Percentiles rank a stretch among this genome's conserved stretches.
Conservation (phyloP, 2,329 filamentous ascomycete genomes). For the Aspergillus pseudotamarii region DNA sequence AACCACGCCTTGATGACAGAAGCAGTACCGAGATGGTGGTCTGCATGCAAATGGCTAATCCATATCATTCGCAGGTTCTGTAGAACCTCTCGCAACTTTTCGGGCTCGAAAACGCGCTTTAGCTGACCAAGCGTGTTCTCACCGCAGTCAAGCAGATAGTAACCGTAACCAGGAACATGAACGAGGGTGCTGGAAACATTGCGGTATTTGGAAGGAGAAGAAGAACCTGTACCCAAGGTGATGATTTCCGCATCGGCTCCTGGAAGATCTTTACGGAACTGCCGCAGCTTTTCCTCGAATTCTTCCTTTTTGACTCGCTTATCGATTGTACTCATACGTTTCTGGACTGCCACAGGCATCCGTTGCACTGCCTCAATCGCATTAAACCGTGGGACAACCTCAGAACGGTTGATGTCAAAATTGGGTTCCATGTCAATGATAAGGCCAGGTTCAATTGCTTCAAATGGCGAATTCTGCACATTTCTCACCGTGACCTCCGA, state of each 20-base stretch:
- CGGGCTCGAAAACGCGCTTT: constrained; percentile 68
- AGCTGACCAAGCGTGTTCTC: constrained; percentile 92
- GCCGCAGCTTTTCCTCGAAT: constrained; percentile 40
- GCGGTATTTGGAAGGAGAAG: constrained; percentile 86
- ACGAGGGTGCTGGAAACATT: constrained; percentile 91
- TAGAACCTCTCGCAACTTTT: constrained; percentile 71
- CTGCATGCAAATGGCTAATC: constrained; percentile 94
- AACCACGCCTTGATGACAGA: constrained; percentile 84
- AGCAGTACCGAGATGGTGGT: constrained; percentile 88
- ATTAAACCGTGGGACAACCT: constrained; percentile 33
- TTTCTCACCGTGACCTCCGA: constrained; percentile 16
- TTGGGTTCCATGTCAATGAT: constrained; percentile 50
- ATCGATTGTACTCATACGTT: constrained; percentile 32
- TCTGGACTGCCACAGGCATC: constrained; percentile 34
- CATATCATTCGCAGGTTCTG: constrained; percentile 78
- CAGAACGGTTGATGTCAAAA: constrained; percentile 39
- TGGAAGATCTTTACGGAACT: constrained; percentile 66
- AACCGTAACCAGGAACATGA: constrained; percentile 81
- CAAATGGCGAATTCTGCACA: constrained; percentile 26
- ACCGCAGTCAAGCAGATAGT: constrained; percentile 86
- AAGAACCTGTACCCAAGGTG: constrained; percentile 87
- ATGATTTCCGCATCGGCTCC: constrained; percentile 79
- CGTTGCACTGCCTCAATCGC: constrained; percentile 20
- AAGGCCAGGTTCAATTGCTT: constrained; percentile 46
- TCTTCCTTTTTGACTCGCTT: constrained; percentile 29